Percentiles rank a stretch among this genome's conserved stretches.
These are phyloP conservation scores for Curvularia spicifera DNA, from an alignment of 2,329 filamentous ascomycete species.

Conservation along the genomic window DNA sequence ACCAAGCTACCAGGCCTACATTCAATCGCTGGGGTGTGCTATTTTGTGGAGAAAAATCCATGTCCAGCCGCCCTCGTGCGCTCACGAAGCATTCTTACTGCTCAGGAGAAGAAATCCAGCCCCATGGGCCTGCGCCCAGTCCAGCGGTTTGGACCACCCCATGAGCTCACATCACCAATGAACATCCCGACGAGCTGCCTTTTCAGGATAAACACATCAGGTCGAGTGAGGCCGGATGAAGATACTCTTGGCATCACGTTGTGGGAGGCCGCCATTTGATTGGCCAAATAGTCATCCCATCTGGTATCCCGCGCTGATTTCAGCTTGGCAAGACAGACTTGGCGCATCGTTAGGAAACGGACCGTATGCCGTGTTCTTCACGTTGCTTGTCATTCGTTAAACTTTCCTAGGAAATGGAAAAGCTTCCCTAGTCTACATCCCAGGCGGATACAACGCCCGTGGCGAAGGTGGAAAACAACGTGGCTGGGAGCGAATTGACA, in stretches of 20 bases:
- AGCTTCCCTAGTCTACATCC: slow-evolving; percentile 4
- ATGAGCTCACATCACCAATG: slow-evolving; percentile 30
- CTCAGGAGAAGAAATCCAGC: slow-evolving; percentile 30
- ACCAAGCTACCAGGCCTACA: slow-evolving; percentile 22
- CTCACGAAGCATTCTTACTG: slow-evolving; percentile 40
- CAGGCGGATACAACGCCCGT: slow-evolving; percentile 10
- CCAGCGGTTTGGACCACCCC: slow-evolving; percentile 28
- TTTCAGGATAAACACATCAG: slow-evolving; percentile 25
- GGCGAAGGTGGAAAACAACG: background rate
- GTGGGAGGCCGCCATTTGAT: slow-evolving; percentile 22
- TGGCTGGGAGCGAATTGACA: background rate
- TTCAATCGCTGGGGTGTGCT: slow-evolving; percentile 20
- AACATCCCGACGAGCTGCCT: slow-evolving; percentile 34
- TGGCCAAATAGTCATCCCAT: slow-evolving; percentile 14
- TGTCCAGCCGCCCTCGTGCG: slow-evolving; percentile 36
- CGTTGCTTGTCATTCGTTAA: slow-evolving; percentile 13
- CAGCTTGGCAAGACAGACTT: slow-evolving; percentile 25
- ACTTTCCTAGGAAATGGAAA: slow-evolving; percentile 4
- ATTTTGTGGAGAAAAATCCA: slow-evolving; percentile 16
- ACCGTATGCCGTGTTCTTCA: slow-evolving; percentile 19
- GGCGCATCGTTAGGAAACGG: slow-evolving; percentile 8
- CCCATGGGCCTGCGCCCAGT: slow-evolving; percentile 26
- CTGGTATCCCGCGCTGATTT: slow-evolving; percentile 11
- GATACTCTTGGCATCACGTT: slow-evolving; percentile 29
- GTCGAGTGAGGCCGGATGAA: slow-evolving; percentile 12